These are phyloP conservation scores for Silene uniflora DNA, from an alignment of 148 eudicot genomes.

Conservation along the genomic window DNA sequence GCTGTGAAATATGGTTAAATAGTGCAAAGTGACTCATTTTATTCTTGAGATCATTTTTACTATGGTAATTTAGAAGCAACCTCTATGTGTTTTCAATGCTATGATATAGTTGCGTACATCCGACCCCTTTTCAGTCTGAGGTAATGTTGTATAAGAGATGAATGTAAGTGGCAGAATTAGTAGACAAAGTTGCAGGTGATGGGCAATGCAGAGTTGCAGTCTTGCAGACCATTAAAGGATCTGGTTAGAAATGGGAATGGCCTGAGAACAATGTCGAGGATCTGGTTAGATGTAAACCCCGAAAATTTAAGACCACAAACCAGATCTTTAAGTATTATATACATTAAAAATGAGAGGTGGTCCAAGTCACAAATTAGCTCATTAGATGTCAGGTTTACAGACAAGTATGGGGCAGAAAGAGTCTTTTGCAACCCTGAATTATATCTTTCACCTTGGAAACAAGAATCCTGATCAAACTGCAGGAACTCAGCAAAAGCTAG, in stretches of 20 bases:
- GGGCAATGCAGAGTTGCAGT: slow-evolving; percentile 6
- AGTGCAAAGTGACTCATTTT: too few species aligned
- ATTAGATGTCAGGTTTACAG: slow-evolving; percentile 20
- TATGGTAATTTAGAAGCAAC: too few species aligned
- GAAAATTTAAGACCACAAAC: slow-evolving; percentile 4
- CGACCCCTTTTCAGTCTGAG: not conserved
- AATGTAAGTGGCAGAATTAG: not conserved
- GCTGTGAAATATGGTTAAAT: too few species aligned
- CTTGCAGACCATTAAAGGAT: slow-evolving; percentile 9
- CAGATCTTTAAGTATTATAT: not conserved
- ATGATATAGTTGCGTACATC: not conserved
- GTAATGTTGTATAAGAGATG: not conserved
- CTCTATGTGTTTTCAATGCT: too few species aligned
- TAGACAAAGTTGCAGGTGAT: slow-evolving; percentile 7
- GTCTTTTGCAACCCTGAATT: slow-evolving; percentile 19
- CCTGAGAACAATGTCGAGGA: not conserved
- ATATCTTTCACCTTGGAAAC: slow-evolving; percentile 27
- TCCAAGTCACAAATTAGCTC: slow-evolving; percentile 26
- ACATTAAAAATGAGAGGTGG: slow-evolving; percentile 10
- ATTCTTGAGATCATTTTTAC: too few species aligned
- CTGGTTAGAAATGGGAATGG: slow-evolving; percentile 5
- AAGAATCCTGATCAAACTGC: slow-evolving; percentile 23
- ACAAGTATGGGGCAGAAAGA: slow-evolving; percentile 29
- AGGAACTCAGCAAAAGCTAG: slow-evolving; percentile 1
- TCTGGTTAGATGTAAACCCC: slow-evolving; percentile 4